Conservation (phyloP, 2,329 filamentous ascomycete species). For the Dothistroma septosporum region DNA sequence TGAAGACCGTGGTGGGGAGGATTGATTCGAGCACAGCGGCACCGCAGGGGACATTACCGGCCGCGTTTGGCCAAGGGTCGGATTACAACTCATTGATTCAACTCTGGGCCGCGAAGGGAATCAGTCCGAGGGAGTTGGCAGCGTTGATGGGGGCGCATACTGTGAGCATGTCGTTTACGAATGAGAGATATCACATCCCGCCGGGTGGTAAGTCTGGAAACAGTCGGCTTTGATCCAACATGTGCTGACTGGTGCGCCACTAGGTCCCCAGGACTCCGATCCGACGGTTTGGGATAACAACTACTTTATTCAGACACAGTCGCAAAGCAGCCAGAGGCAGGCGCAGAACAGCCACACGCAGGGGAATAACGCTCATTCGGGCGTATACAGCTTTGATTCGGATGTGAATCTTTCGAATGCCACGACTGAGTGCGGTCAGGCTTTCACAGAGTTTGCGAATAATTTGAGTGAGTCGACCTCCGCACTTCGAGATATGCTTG, state of each 20-base stretch:
- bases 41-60: slow-evolving; percentile 46
- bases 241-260: neutral
- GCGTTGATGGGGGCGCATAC: slow-evolving; percentile 55
- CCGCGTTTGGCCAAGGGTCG: slow-evolving; percentile 37
- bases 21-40: slow-evolving; percentile 41
- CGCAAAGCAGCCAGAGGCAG: neutral
- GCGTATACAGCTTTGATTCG: slow-evolving; percentile 30
- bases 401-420: slow-evolving; percentile 29
- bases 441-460: slow-evolving; percentile 13
- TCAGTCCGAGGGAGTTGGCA: slow-evolving; percentile 48
- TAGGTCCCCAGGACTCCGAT: slow-evolving; percentile 42
- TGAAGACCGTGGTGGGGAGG: slow-evolving; percentile 42
- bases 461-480: neutral
- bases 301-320: slow-evolving; percentile 43
- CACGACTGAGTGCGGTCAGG: slow-evolving; percentile 4
- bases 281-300: slow-evolving; percentile 49
- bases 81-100: slow-evolving; percentile 39
- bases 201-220: slow-evolving; percentile 25
- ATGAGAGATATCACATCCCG: slow-evolving; percentile 20
- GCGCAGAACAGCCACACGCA: slow-evolving; percentile 15
- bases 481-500: too few relatives aligned
- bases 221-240: neutral
- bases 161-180: slow-evolving; percentile 43
- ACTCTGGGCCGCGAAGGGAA: slow-evolving; percentile 50
- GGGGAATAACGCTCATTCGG: slow-evolving; percentile 12